A percentile compares a stretch with the other conserved stretches of the same genome.
phyloP scores from a whole-genome alignment of 2,329 filamentous ascomycete species.

The Colletotrichum sp. region DNA sequence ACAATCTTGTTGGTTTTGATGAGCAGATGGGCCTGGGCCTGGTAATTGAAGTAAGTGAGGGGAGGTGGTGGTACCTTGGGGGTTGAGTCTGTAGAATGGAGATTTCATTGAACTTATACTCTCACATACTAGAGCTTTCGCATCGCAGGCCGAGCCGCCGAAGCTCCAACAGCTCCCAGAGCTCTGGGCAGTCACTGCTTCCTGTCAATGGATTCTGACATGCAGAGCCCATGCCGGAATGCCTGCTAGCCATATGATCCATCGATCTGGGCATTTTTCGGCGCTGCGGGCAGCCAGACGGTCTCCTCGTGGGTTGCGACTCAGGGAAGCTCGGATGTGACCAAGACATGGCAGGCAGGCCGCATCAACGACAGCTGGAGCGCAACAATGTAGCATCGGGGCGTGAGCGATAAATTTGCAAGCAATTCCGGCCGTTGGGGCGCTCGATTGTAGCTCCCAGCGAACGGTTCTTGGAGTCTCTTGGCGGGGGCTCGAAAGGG shows the following conservation, averaged over 20 bases:
- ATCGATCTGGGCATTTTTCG: constrained; percentile 13
- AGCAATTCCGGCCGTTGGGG: background rate
- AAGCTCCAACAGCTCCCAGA: background rate
- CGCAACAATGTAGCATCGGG: constrained; percentile 2
- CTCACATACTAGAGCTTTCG: background rate
- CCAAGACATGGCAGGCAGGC: background rate
- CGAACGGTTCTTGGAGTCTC: constrained; percentile 6
- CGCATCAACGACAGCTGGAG: background rate
- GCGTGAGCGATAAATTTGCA: background rate
- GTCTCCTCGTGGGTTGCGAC: background rate
- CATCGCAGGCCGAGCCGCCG: background rate
- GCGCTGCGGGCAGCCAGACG: background rate
- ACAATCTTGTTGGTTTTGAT: background rate
- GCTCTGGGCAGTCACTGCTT: background rate
- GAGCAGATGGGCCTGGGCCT: background rate
- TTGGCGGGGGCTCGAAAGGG: constrained; percentile 15
- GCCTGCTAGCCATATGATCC: background rate
- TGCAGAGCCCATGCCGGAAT: background rate
- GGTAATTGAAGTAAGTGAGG: background rate
- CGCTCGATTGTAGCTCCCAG: background rate
- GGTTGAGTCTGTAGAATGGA: background rate
- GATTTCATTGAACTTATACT: background rate
- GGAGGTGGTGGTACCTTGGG: background rate
- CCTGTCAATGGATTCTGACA: background rate
- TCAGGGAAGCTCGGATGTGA: background rate